These are phyloP conservation scores for Begonia peltatifolia DNA, from an alignment of 306 rosid genomes.

Conservation along the genomic window DNA sequence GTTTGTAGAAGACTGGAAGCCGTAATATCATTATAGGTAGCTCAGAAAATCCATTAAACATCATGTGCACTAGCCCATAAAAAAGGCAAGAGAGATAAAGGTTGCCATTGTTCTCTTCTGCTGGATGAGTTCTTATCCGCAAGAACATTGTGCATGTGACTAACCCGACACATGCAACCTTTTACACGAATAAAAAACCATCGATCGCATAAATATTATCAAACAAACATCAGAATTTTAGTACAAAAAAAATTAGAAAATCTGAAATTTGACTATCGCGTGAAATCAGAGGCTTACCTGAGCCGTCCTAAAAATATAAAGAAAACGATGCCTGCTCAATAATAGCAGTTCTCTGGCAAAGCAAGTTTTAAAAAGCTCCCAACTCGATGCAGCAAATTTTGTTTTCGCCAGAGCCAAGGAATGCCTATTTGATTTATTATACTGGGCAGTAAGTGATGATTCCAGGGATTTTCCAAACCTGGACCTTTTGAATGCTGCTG, in stretches of 20 bases:
- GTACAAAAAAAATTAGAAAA: not conserved
- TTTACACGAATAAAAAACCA: slow-evolving; percentile 5
- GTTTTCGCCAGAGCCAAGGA: slow-evolving; percentile 48
- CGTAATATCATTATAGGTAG: slow-evolving; percentile 68
- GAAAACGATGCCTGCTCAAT: slow-evolving; percentile 58
- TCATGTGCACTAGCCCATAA: slow-evolving; percentile 77
- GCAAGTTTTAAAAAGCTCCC: slow-evolving; percentile 54
- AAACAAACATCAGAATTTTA: not conserved
- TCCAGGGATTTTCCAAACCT: slow-evolving; percentile 39
- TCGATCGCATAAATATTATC: not conserved
- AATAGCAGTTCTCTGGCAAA: slow-evolving; percentile 47
- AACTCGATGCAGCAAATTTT: slow-evolving; percentile 39
- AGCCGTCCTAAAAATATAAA: slow-evolving; percentile 60
- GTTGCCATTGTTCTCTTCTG: slow-evolving; percentile 40
- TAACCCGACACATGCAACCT: slow-evolving; percentile 81
- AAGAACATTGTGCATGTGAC: slow-evolving; percentile 65
- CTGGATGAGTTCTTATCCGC: slow-evolving; percentile 47
- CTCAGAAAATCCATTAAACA: slow-evolving; percentile 85
- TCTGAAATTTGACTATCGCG: not conserved
- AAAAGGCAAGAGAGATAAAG: slow-evolving; percentile 75
- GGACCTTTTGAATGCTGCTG: slow-evolving; percentile 50
- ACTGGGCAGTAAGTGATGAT: slow-evolving; percentile 25
- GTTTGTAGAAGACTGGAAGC: slow-evolving; percentile 80
- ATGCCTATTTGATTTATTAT: slow-evolving; percentile 39
- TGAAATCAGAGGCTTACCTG: slow-evolving; percentile 36